Percentiles rank a stretch among this genome's conserved stretches.
Conservation (phyloP, 164 flowering plant species). For the Cinnamomum chago region DNA sequence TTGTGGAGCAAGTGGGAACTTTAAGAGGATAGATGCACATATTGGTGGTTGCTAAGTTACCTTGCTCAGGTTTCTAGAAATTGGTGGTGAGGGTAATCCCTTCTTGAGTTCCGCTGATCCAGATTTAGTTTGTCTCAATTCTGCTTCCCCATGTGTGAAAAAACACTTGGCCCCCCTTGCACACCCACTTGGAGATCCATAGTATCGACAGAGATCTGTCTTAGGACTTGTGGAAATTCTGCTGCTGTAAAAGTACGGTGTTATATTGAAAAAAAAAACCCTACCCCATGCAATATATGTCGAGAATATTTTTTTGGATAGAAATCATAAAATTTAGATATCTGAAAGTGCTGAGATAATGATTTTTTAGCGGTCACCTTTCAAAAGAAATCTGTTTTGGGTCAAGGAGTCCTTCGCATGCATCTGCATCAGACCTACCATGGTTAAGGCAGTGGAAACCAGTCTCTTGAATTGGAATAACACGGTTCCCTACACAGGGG, state of each 20-base stretch:
- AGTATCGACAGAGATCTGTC: conserved; percentile 38
- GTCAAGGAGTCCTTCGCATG: conserved; percentile 12
- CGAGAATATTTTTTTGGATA: too few relatives aligned
- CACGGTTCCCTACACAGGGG: conserved; percentile 25
- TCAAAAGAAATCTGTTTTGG: conserved; percentile 13
- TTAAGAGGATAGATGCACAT: background rate
- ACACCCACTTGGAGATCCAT: conserved; percentile 40
- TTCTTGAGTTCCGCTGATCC: conserved; percentile 12
- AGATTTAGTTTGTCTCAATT: conserved; percentile 8
- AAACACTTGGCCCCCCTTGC: conserved; percentile 43
- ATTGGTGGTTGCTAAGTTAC: background rate
- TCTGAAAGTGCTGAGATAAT: background rate
- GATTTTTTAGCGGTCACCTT: conserved; percentile 20
- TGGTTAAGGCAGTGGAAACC: conserved; percentile 2
- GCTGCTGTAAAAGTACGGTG: too few relatives aligned
- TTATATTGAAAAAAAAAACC: too few relatives aligned
- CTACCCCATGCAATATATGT: background rate
- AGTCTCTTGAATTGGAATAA: conserved; percentile 18
- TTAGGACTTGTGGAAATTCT: conserved; percentile 2
- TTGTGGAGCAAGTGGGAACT: background rate
- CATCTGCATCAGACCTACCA: conserved; percentile 18
- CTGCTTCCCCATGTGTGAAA: conserved; percentile 35
- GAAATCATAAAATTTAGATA: too few relatives aligned
- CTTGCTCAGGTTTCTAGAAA: background rate
- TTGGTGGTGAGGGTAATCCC: conserved; percentile 5